Evolutionary conservation across 352 stramenopile genomes (phyloP).

Genomic region (Globisporangium canariense): DNA sequence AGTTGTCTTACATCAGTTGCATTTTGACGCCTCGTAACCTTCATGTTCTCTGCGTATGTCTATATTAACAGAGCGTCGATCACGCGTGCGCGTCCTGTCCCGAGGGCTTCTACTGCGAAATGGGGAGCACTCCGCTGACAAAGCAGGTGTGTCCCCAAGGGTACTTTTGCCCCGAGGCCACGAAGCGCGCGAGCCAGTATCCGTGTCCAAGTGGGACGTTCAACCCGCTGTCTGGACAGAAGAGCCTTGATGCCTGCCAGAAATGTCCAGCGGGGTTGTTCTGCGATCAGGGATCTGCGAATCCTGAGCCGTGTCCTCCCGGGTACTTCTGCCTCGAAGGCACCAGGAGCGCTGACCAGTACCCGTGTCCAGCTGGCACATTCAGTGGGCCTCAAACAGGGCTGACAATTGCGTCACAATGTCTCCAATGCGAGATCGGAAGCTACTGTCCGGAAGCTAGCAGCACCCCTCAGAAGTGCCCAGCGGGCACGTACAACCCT

Average conservation of each 20-base stretch:
- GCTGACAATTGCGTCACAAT: constrained; percentile 46
- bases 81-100: constrained; percentile 75
- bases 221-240: constrained; percentile 53
- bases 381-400: constrained; percentile 70
- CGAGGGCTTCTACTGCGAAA: constrained; percentile 76
- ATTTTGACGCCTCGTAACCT: not conserved
- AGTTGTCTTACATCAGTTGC: not conserved
- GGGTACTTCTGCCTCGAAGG: constrained; percentile 84
- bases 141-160: constrained; percentile 58
- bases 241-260: constrained; percentile 45
- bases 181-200: constrained; percentile 58
- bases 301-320: constrained; percentile 53
- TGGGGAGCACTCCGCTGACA: constrained; percentile 63
- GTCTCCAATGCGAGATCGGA: constrained; percentile 54
- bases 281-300: constrained; percentile 45
- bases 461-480: constrained; percentile 60
- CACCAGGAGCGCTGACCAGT: constrained; percentile 60
- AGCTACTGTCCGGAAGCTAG: constrained; percentile 83
- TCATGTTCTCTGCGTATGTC: not conserved
- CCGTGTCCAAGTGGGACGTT: constrained; percentile 88
- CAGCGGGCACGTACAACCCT: constrained; percentile 76
- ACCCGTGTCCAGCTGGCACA: constrained; percentile 84
- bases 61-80: constrained; percentile 53
- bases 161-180: constrained; percentile 71
- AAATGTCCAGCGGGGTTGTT: constrained; percentile 63